phyloP scores from a whole-genome alignment of 2,329 filamentous ascomycete genomes.

The Trichoderma hamatum region DNA sequence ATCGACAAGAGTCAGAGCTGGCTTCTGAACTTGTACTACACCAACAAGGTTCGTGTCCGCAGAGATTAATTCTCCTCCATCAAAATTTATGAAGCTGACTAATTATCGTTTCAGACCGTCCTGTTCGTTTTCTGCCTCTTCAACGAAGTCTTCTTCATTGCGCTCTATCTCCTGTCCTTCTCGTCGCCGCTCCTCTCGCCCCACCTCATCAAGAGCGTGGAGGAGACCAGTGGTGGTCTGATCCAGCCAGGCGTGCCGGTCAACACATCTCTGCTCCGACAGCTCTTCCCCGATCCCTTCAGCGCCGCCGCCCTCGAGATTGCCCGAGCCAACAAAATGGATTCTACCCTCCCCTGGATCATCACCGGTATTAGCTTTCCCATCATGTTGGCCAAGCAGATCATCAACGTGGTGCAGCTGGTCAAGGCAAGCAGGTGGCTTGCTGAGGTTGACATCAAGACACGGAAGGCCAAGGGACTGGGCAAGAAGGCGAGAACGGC shows the following conservation, averaged over 20 bases:
- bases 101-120: constrained; percentile 64
- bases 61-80: constrained; percentile 10
- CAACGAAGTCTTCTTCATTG: constrained; percentile 98
- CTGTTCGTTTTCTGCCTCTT: constrained; percentile 87
- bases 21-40: constrained; percentile 94
- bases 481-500: constrained; percentile 45
- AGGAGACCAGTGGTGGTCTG: constrained; percentile 54
- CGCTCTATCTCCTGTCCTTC: constrained; percentile 95
- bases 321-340: constrained; percentile 91
- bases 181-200: constrained; percentile 87
- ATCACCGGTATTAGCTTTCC: constrained; percentile 79
- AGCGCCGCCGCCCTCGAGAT: constrained; percentile 90
- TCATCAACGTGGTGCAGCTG: constrained; percentile 92
- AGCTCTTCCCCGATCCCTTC: constrained; percentile 86
- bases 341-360: constrained; percentile 68
- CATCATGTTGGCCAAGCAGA: constrained; percentile 88
- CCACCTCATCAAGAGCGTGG: constrained; percentile 69
- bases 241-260: constrained; percentile 71
- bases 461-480: constrained; percentile 58
- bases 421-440: constrained; percentile 91
- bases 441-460: constrained; percentile 82
- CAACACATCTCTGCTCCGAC: constrained; percentile 67
- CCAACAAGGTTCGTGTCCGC: constrained; percentile 73
- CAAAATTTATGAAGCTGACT: neutral
- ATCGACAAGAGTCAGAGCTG: constrained; percentile 85